Conservation (phyloP, 2,329 filamentous ascomycete species). For the Nothophoma quercina region DNA sequence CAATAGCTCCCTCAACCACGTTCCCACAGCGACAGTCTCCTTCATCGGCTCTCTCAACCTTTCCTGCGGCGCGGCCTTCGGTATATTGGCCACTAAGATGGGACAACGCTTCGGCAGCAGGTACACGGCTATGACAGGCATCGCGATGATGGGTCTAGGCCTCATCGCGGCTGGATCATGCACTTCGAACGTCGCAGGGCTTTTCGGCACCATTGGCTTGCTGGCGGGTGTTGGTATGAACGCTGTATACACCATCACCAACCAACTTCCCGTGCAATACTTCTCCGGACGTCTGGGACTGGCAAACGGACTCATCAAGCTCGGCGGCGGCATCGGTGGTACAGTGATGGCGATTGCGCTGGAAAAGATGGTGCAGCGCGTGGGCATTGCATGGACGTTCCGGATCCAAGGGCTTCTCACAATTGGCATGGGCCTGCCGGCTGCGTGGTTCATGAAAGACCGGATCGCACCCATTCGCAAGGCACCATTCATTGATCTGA, state of each 20-base stretch:
- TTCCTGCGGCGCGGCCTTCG: constrained; percentile 61
- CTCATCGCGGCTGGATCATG: constrained; percentile 58
- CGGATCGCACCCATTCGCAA: constrained; percentile 23
- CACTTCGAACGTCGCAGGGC: constrained; percentile 28
- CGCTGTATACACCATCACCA: constrained; percentile 33
- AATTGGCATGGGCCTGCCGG: constrained; percentile 33
- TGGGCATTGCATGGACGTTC: constrained; percentile 40
- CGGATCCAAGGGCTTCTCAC: constrained; percentile 33
- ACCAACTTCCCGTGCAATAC: constrained; percentile 35
- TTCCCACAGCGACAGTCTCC: constrained; percentile 60
- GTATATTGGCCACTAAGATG: constrained; percentile 61
- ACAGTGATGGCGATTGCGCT: constrained; percentile 34
- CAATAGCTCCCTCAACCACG: constrained; percentile 52
- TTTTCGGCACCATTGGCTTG: constrained; percentile 59
- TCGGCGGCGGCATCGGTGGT: constrained; percentile 39
- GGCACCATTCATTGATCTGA: constrained; percentile 31
- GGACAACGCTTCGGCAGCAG: constrained; percentile 60
- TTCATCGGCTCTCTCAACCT: constrained; percentile 65
- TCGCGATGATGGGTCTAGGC: constrained; percentile 59
- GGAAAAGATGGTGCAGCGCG: constrained; percentile 32
- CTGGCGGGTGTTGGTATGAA: constrained; percentile 54
- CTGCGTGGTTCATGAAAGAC: constrained; percentile 36
- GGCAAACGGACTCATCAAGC: constrained; percentile 39
- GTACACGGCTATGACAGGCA: constrained; percentile 57
- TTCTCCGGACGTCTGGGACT: constrained; percentile 37